Conservation (phyloP, 1,284 basidiomycete genomes). For the Trichosporon inkin region DNA sequence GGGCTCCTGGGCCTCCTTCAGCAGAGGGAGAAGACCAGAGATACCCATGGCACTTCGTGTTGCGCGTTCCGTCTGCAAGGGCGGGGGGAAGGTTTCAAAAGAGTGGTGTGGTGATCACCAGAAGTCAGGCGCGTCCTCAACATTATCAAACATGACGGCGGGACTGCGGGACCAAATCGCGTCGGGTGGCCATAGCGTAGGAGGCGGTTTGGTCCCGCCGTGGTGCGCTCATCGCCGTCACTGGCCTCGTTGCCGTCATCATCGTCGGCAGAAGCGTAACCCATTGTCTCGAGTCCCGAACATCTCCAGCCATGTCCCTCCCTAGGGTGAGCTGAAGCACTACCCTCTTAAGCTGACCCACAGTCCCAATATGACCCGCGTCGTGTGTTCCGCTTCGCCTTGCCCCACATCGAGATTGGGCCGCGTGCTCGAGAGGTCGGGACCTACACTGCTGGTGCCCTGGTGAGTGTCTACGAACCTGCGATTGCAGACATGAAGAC, state of each 20-base stretch:
- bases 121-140: constrained; percentile 23
- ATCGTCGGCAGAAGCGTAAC: neutral
- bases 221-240: constrained; percentile 7
- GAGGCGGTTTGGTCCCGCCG: neutral
- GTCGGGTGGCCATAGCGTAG: neutral
- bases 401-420: constrained; percentile 51
- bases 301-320: constrained; percentile 27
- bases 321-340: constrained; percentile 23
- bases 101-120: neutral
- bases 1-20: constrained; percentile 81
- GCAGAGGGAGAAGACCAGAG: constrained; percentile 81
- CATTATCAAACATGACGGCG: constrained; percentile 8
- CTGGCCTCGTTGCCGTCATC: constrained; percentile 12
- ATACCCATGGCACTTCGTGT: constrained; percentile 68
- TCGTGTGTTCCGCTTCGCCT: constrained; percentile 63
- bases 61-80: neutral
- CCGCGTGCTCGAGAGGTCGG: constrained; percentile 64
- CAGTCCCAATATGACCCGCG: constrained; percentile 77
- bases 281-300: constrained; percentile 1
- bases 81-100: neutral
- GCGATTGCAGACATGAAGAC: neutral
- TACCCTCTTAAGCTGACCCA: neutral
- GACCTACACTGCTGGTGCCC: constrained; percentile 83
- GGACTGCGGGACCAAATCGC: neutral
- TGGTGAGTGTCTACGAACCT: constrained; percentile 59